phyloP scores from a whole-genome alignment of 2,329 filamentous ascomycete species.

The Chrysoporthe cubensis region DNA sequence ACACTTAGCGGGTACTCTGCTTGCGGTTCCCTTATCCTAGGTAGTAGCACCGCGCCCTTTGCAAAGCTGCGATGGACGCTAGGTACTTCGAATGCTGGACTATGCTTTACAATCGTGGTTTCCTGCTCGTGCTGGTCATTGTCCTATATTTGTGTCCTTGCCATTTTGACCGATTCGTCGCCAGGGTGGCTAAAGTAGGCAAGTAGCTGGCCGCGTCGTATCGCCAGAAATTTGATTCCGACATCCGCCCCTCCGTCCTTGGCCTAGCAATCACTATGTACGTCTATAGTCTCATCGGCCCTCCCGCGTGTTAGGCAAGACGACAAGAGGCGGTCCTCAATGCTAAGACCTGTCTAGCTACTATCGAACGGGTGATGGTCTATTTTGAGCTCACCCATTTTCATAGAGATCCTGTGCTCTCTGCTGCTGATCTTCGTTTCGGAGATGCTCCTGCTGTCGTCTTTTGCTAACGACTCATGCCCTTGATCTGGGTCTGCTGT shows the following conservation, averaged over 20 bases:
- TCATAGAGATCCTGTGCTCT: no score
- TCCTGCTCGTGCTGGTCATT: neutral
- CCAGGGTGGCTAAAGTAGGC: neutral
- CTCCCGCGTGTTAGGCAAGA: no score
- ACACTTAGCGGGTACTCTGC: neutral
- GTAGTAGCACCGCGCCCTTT: neutral
- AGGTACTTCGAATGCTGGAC: slow-evolving; percentile 14
- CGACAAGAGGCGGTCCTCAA: no score
- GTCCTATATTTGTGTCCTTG: neutral
- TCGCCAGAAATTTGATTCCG: neutral
- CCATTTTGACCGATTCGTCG: neutral
- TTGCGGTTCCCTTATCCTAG: slow-evolving; percentile 6
- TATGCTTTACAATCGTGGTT: slow-evolving; percentile 11
- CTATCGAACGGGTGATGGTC: no score
- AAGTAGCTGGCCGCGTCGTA: neutral
- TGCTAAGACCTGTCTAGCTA: no score
- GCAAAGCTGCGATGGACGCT: slow-evolving; percentile 12
- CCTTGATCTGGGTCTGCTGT: no score
- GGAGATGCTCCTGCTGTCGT: no score
- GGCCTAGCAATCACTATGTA: no score
- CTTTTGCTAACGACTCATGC: no score
- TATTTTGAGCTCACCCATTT: no score
- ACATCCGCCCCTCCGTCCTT: neutral
- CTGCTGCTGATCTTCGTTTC: no score
- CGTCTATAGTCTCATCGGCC: no score